Percentiles rank a stretch among this genome's conserved stretches.
Evolutionary conservation across 306 rosid genomes (phyloP).

Genomic region (Quercus mongolica): DNA sequence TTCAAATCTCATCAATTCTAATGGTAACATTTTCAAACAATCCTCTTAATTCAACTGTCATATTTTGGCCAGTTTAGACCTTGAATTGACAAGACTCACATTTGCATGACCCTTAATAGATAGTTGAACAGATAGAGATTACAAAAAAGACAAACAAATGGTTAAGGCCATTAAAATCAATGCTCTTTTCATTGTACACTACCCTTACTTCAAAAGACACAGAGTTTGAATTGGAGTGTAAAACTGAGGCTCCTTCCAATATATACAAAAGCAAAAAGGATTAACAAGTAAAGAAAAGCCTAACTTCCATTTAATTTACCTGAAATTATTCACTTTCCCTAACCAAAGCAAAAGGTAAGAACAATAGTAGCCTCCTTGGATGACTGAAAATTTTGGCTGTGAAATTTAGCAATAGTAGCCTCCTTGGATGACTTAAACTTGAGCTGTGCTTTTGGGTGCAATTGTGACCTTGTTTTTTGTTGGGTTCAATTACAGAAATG

Average conservation of each 20-base stretch:
- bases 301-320: not conserved
- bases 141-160: too few species aligned
- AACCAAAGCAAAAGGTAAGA: not conserved
- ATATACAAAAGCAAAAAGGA: not conserved
- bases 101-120: not conserved
- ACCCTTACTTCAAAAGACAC: not conserved
- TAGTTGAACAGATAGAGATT: not conserved
- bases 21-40: too few species aligned
- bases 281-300: not conserved
- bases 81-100: not conserved
- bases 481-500: constrained; percentile 43
- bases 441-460: not conserved
- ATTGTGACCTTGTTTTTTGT: not conserved
- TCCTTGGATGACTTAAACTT: not conserved
- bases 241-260: not conserved
- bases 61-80: not conserved
- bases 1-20: too few species aligned
- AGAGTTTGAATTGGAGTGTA: not conserved
- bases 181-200: not conserved
- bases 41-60: too few species aligned
- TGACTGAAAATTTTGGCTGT: not conserved
- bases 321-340: not conserved
- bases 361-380: not conserved
- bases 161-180: not conserved
- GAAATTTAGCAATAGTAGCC: not conserved